A percentile compares a stretch with the other conserved stretches of the same genome.
Evolutionary conservation across 1,139 yeast species (phyloP).

Genomic region (Citeromyces hawaiiensis): DNA sequence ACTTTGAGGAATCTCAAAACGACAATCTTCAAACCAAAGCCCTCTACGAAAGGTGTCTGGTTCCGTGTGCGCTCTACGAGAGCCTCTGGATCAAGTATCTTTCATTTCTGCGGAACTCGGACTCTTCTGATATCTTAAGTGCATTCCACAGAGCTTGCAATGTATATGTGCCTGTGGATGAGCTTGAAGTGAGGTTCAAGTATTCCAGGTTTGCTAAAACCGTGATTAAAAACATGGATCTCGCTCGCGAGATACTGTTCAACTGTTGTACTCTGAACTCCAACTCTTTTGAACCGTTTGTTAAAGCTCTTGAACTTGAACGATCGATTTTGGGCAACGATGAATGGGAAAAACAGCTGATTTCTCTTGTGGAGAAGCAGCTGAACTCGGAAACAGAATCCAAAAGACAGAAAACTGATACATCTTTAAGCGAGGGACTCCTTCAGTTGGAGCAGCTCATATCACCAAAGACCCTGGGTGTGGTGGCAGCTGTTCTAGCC

Average conservation of each 20-base stretch:
- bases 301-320: not conserved
- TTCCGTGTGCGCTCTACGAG: conserved; percentile 40
- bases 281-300: not conserved
- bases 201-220: conserved; percentile 22
- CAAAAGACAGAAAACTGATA: conserved; percentile 1
- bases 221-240: conserved; percentile 1
- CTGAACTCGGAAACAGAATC: not conserved
- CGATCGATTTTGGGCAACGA: not conserved
- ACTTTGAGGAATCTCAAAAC: conserved; percentile 22
- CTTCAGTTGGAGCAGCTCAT: conserved; percentile 14
- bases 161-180: conserved; percentile 29
- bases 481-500: conserved; percentile 23
- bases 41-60: conserved; percentile 46
- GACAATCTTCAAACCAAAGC: conserved; percentile 16
- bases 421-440: conserved; percentile 8
- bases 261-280: not conserved
- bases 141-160: conserved; percentile 30
- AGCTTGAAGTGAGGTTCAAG: conserved; percentile 23
- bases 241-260: not conserved
- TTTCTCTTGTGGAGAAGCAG: not conserved
- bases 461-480: conserved; percentile 19
- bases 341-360: not conserved
- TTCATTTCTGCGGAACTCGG: conserved; percentile 22
- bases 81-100: conserved; percentile 47
- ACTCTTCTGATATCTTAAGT: conserved; percentile 14